Conservation (phyloP, 805 yeast genomes). For the Debaryomyces maramus region DNA sequence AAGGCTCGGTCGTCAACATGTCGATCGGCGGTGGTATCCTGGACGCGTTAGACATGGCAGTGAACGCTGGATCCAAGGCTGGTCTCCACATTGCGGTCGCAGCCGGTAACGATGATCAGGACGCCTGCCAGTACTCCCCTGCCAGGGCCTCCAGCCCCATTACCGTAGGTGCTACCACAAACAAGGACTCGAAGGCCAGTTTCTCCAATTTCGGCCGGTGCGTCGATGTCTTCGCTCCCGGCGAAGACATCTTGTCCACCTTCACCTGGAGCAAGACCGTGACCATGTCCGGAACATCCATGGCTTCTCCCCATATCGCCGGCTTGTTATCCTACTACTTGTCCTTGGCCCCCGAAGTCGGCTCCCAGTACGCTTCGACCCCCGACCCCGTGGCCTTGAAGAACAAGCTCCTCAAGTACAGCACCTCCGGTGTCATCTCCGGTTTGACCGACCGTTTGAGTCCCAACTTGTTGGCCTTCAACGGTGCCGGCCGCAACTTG, state of each 20-base stretch:
- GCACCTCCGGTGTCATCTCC: slow-evolving; percentile 47
- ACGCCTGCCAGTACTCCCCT: slow-evolving; percentile 61
- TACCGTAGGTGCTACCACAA: slow-evolving; percentile 52
- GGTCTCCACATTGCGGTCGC: slow-evolving; percentile 63
- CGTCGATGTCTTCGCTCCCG: slow-evolving; percentile 57
- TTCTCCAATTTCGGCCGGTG: slow-evolving; percentile 56
- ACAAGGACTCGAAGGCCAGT: slow-evolving; percentile 46
- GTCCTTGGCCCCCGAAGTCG: slow-evolving; percentile 53
- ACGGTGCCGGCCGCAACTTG: slow-evolving; percentile 59
- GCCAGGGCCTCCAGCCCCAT: slow-evolving; percentile 57
- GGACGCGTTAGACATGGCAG: slow-evolving; percentile 56
- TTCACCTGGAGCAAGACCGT: slow-evolving; percentile 58
- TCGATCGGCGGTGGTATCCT: slow-evolving; percentile 61
- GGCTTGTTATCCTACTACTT: slow-evolving; percentile 58
- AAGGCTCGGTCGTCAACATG: slow-evolving; percentile 64
- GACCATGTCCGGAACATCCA: slow-evolving; percentile 59
- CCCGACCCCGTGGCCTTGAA: slow-evolving; percentile 55
- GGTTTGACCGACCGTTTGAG: slow-evolving; percentile 48
- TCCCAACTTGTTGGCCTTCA: slow-evolving; percentile 59
- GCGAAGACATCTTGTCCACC: slow-evolving; percentile 55
- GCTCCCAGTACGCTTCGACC: slow-evolving; percentile 47
- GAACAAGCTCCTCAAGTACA: slow-evolving; percentile 51
- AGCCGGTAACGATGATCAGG: slow-evolving; percentile 62
- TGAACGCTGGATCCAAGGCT: slow-evolving; percentile 56
- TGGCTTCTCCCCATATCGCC: slow-evolving; percentile 63